Evolutionary conservation across 352 stramenopile species (phyloP), one percentile per base, ranked within the genome.

Genomic region (Globisporangium megalacanthum): DNA sequence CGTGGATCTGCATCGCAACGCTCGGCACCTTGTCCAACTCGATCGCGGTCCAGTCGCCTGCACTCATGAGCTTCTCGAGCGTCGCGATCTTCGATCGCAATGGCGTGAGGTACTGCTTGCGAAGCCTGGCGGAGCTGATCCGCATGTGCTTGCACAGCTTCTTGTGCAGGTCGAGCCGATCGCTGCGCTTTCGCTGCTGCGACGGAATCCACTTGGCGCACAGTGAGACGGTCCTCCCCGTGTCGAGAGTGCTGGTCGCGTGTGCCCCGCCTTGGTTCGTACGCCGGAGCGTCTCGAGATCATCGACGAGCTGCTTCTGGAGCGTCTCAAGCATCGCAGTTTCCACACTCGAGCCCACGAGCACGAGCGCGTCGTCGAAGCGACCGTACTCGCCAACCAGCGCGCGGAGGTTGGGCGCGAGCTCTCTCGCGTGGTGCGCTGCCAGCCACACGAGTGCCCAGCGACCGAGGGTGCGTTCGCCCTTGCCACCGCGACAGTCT

Each of bases 161-260:
- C 49, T 66, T 68, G 58, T 72, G 73, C 65, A 82, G 63, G 44
- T 59, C 45, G 11, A 65, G 44, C 50, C 69, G 70, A 55, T 66
- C 71, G 68, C 79, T 68, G 6, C 68, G 56, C 17, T 65, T 41
- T 50, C 79, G 81, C 8, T 72, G 72, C 50, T 84, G 67, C 1
- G 69, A 77, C 22, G 75, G 75, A 17, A 82, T 56, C 72, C 75
- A 84, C 68, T 84, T 84, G 61, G 75, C 75, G 49, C 71, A 83
- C 42, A 81, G 33, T 41, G 69, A 79, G 57, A 83, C 63, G 22
- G 6, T 29, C 9, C 29, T 33, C 8, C 7, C 15, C 1, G 11
- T 19, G 35, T 15, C 37, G 19, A 4, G 42, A 48, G 13, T 49
- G 44, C 19, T 49, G 11, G 7, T 37, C 15, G 6, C 14, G 7